Conservation (phyloP, 768 basidiomycete species). For the Chalciporus pseudorubinellus region DNA sequence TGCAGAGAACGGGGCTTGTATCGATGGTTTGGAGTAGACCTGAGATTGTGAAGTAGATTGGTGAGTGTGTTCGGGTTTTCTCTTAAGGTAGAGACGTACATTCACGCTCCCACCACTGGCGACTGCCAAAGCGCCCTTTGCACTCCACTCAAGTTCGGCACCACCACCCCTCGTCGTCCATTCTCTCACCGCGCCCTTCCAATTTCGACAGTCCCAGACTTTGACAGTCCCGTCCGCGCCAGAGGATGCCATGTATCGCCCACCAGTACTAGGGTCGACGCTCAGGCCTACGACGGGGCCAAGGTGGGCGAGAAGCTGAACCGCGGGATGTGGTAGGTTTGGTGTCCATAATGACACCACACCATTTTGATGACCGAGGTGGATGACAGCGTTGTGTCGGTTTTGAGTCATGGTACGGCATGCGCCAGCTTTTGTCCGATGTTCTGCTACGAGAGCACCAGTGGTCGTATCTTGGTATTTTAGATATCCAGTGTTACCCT, state of each 20-base stretch:
- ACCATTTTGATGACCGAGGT: slow-evolving; percentile 94
- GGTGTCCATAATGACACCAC: slow-evolving; percentile 97
- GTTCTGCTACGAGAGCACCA: slow-evolving; percentile 79
- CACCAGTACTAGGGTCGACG: slow-evolving; percentile 82
- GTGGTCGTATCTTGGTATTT: slow-evolving; percentile 98
- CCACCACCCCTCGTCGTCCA: slow-evolving; percentile 71
- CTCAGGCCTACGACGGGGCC: slow-evolving; percentile 81
- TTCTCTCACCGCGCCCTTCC: slow-evolving; percentile 83
- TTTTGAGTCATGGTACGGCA: slow-evolving; percentile 89
- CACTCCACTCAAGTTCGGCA: slow-evolving; percentile 80
- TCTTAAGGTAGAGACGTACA: slow-evolving; percentile 41
- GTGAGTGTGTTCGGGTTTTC: neutral
- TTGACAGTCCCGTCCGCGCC: slow-evolving; percentile 89
- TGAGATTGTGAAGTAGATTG: slow-evolving; percentile 24
- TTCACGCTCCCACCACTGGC: slow-evolving; percentile 83
- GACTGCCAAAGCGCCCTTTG: slow-evolving; percentile 77
- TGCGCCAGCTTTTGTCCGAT: slow-evolving; percentile 86
- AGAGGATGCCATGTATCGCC: slow-evolving; percentile 87
- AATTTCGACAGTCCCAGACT: slow-evolving; percentile 96
- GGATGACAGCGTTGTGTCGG: slow-evolving; percentile 87
- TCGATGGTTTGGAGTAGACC: slow-evolving; percentile 71
- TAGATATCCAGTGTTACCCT: slow-evolving; percentile 87
- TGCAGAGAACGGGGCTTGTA: slow-evolving; percentile 51
- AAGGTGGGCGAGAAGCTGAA: slow-evolving; percentile 87
- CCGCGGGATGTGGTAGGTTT: slow-evolving; percentile 86